Evolutionary conservation across 768 basidiomycete genomes (phyloP), one percentile per base, ranked within the genome.

Genomic region (Collybia sordida): DNA sequence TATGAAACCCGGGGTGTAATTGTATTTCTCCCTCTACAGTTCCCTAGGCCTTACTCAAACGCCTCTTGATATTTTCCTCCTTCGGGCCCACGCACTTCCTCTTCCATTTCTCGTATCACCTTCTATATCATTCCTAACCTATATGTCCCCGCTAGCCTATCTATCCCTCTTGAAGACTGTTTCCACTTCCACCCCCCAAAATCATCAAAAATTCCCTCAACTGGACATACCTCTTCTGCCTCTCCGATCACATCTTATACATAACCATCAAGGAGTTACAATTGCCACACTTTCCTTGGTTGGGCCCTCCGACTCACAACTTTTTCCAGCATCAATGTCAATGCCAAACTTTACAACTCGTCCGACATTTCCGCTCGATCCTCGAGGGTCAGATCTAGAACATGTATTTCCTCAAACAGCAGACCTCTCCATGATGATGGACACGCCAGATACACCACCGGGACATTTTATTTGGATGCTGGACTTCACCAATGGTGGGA

Each of bases 51-150:
- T 69, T 19, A 51, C 58, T 22, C 67, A 59, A 17, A 75, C 78
- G 0, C 82, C 90, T 23, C 73, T 93, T 21, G 90, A 93, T 63
- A 81, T 90, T 18, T 81, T 82, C 63, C 74, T 93, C 22, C 64
- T 80, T 43, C 83, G 86, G 1, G 75, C 75, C 11, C 86, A 88
- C 62, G 72, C 80, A 0, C 70, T 92, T 27, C 87, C 88, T 6
- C 66, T 93, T n/a, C 82, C 86, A 3, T 92, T 87, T 61, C 76
- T 91, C 2, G 69, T 71, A 12, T 75, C 78, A 1, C 86, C 88
- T 5, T 84, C 82, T 0, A 67, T 90, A 44, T 86, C 86, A 7
- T 90, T 93, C 63, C 72, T 93, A 7, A 75, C 82, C 23, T 78
- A 88, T 62, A 55, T 88, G 31, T 88, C 91, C 0, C 86, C 90